Conservation (phyloP, 2,329 filamentous ascomycete species). For the Penicillium sp. region DNA sequence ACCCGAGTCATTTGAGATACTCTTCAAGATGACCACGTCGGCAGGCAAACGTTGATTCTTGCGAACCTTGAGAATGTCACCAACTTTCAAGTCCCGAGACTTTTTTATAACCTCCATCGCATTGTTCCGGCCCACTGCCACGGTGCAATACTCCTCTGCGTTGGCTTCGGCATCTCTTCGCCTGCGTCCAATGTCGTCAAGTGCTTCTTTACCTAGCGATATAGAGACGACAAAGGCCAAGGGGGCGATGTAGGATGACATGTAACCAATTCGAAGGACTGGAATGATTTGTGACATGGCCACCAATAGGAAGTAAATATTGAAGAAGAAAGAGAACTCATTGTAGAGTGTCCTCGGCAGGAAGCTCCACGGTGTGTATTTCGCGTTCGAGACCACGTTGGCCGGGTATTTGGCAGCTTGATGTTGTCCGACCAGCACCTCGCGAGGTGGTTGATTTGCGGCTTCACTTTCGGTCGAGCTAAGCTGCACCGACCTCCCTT, state of each 20-base stretch:
- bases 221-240: conserved; percentile 89
- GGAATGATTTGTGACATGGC: conserved; percentile 92
- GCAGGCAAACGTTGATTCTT: conserved; percentile 94
- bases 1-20: conserved; percentile 60
- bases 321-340: conserved; percentile 99
- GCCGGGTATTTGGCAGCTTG: conserved; percentile 79
- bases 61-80: conserved; percentile 87
- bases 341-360: conserved; percentile 94
- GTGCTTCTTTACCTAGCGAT: conserved; percentile 92
- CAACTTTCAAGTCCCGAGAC: conserved; percentile 86
- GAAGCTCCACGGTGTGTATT: conserved; percentile 95
- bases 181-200: conserved; percentile 85
- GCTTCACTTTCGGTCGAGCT: conserved; percentile 44
- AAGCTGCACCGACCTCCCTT: conserved; percentile 22
- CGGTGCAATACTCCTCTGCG: conserved; percentile 79
- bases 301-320: conserved; percentile 97
- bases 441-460: conserved; percentile 62
- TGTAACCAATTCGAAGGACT: conserved; percentile 84
- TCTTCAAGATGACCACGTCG: conserved; percentile 91
- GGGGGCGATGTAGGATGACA: conserved; percentile 91
- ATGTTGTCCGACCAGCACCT: conserved; percentile 71
- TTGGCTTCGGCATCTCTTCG: conserved; percentile 92
- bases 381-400: conserved; percentile 93
- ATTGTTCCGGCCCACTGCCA: conserved; percentile 64
- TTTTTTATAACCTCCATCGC: conserved; percentile 73